phyloP scores from a whole-genome alignment of 1,139 yeast species.

The Lodderomyces metapsilosis region DNA sequence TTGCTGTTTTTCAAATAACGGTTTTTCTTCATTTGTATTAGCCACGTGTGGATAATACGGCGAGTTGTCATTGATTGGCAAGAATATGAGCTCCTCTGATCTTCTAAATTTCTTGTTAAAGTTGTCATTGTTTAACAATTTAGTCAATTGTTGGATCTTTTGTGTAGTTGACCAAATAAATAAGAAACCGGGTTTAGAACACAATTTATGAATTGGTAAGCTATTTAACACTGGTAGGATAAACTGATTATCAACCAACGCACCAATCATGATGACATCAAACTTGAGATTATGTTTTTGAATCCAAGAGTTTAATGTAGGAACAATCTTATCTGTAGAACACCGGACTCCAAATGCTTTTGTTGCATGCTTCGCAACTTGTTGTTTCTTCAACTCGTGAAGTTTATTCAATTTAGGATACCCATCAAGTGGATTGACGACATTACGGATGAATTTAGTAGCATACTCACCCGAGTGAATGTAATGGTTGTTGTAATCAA shows the following conservation, averaged over 20 bases:
- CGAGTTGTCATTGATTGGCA: slow-evolving; percentile 58
- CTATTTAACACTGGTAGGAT: slow-evolving; percentile 57
- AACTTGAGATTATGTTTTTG: slow-evolving; percentile 56
- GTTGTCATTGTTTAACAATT: slow-evolving; percentile 51
- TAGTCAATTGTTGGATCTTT: slow-evolving; percentile 62
- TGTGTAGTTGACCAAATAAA: slow-evolving; percentile 85
- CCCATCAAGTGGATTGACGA: slow-evolving; percentile 67
- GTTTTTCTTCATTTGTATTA: slow-evolving; percentile 11
- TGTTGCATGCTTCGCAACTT: slow-evolving; percentile 46
- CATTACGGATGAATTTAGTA: slow-evolving; percentile 62
- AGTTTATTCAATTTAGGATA: slow-evolving; percentile 78
- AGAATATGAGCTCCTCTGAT: slow-evolving; percentile 80
- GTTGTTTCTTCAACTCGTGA: slow-evolving; percentile 59
- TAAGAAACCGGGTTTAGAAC: slow-evolving; percentile 82
- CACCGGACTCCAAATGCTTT: slow-evolving; percentile 67
- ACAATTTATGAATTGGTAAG: slow-evolving; percentile 69
- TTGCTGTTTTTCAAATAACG: slow-evolving; percentile 44
- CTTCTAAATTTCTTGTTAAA: slow-evolving; percentile 81
- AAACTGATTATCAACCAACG: slow-evolving; percentile 70
- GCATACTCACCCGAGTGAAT: slow-evolving; percentile 62
- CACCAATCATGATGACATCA: slow-evolving; percentile 92
- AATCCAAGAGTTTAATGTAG: slow-evolving; percentile 62
- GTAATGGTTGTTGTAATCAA: slow-evolving; percentile 72
- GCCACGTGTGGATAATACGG: slow-evolving; percentile 53
- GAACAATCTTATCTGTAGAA: slow-evolving; percentile 50